phyloP scores from a whole-genome alignment of 208 protist genomes.

The Angomonas ambiguus region DNA sequence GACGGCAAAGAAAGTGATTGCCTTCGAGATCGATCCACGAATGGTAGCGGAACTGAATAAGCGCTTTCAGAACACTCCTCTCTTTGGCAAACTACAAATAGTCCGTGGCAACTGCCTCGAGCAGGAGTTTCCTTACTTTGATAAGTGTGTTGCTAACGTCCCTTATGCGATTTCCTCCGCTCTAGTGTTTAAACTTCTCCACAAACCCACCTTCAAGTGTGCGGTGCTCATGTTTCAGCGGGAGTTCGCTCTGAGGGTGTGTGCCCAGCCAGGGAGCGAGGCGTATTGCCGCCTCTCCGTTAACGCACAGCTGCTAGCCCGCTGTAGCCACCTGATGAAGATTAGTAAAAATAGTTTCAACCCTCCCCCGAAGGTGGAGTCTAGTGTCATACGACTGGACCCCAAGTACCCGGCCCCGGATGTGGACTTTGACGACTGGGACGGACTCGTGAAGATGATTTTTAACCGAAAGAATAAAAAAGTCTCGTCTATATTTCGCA shows the following conservation, averaged over 20 bases:
- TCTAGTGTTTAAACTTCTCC: slow-evolving; percentile 99
- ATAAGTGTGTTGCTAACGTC: slow-evolving; percentile 99
- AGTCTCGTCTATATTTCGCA: slow-evolving; percentile 95
- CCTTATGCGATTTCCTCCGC: slow-evolving; percentile 99
- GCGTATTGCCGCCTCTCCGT: slow-evolving; percentile 99
- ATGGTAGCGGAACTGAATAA: slow-evolving; percentile 99
- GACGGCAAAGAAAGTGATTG: slow-evolving; percentile 96
- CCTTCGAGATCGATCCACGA: slow-evolving; percentile 98
- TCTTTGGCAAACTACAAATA: slow-evolving; percentile 94
- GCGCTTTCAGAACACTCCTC: slow-evolving; percentile 92
- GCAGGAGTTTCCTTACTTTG: slow-evolving; percentile 99
- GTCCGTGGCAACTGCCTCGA: slow-evolving; percentile 98
- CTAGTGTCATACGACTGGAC: slow-evolving; percentile 97
- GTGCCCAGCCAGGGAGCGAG: slow-evolving; percentile 96
- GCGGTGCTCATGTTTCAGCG: slow-evolving; percentile 99
- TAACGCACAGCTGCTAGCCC: slow-evolving; percentile 98
- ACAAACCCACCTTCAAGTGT: slow-evolving; percentile 91
- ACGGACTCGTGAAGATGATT: slow-evolving; percentile 97
- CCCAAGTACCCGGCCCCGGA: slow-evolving; percentile 96
- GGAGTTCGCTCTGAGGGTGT: slow-evolving; percentile 98
- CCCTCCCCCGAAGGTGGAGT: slow-evolving; percentile 99
- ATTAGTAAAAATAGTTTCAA: slow-evolving; percentile 99
- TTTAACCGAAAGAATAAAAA: slow-evolving; percentile 99
- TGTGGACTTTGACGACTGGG: slow-evolving; percentile 99
- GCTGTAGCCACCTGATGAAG: slow-evolving; percentile 98